Percentiles rank a stretch among this genome's conserved stretches.
phyloP scores from a whole-genome alignment of 2,329 filamentous ascomycete genomes.

The Penicillium sp. region DNA sequence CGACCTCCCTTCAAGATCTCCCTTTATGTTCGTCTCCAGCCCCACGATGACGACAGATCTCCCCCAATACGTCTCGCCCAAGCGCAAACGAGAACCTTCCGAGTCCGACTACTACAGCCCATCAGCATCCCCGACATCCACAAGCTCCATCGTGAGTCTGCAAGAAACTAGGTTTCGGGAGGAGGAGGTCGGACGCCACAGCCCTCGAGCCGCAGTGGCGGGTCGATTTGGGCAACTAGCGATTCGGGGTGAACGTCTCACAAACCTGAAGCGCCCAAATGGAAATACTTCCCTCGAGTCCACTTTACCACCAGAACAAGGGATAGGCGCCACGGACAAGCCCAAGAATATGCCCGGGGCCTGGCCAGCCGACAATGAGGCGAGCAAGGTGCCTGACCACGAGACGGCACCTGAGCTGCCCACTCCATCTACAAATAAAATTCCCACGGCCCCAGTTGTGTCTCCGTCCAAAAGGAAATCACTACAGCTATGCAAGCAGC shows the following conservation, averaged over 20 bases:
- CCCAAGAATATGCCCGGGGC: constrained; percentile 21
- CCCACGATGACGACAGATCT: constrained; percentile 33
- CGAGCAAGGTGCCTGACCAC: constrained; percentile 4
- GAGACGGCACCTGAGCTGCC: background rate
- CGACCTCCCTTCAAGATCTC: constrained; percentile 16
- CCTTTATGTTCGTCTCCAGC: constrained; percentile 18
- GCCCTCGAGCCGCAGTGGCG: constrained; percentile 41
- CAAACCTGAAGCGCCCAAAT: constrained; percentile 17
- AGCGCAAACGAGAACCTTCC: constrained; percentile 36
- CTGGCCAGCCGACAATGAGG: constrained; percentile 9
- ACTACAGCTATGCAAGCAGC: constrained; percentile 26
- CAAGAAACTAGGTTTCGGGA: constrained; percentile 33
- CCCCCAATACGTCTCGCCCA: constrained; percentile 31
- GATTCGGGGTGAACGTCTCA: constrained; percentile 33
- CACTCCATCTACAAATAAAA: constrained; percentile 2
- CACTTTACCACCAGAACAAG: constrained; percentile 8
- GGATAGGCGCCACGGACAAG: constrained; percentile 13
- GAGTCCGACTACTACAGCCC: constrained; percentile 31
- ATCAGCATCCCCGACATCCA: constrained; percentile 35
- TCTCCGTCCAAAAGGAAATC: constrained; percentile 21
- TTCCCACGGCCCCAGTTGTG: constrained; percentile 4
- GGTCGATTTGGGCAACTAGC: constrained; percentile 42
- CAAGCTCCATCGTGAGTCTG: constrained; percentile 29
- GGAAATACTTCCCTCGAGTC: constrained; percentile 8
- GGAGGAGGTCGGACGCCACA: constrained; percentile 34